Percentiles rank a stretch among this genome's conserved stretches.
These are phyloP conservation scores for Staphylotrichum tortipilum DNA, from an alignment of 495 filamentous ascomycete genomes.

Conservation along the genomic window DNA sequence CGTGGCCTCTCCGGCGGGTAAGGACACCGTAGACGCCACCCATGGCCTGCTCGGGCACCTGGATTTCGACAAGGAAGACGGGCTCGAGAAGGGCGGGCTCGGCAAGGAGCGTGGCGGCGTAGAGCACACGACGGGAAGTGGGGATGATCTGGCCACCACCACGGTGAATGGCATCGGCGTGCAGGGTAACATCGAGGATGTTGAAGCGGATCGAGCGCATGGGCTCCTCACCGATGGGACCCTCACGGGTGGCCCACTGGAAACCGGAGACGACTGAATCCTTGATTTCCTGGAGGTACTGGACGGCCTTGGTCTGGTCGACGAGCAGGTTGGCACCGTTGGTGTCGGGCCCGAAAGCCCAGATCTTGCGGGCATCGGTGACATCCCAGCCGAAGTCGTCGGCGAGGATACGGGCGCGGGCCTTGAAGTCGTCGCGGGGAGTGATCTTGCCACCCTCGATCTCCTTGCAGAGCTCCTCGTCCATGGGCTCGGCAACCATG, in stretches of 20 bases:
- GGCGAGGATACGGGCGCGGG: slow-evolving; percentile 89
- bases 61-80: slow-evolving; percentile 98
- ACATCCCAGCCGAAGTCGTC: slow-evolving; percentile 99
- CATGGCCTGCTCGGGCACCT: slow-evolving; percentile 97
- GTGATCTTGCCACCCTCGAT: slow-evolving; percentile 89
- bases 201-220: slow-evolving; percentile 97
- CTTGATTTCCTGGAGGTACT: slow-evolving; percentile 99
- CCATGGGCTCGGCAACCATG: slow-evolving; percentile 79
- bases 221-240: slow-evolving; percentile 94
- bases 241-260: slow-evolving; percentile 98
- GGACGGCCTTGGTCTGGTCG: slow-evolving; percentile 99
- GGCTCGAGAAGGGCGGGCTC: slow-evolving; percentile 88
- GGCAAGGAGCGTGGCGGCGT: slow-evolving; percentile 84
- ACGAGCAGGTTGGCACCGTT: slow-evolving; percentile 96
- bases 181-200: slow-evolving; percentile 98
- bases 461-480: slow-evolving; percentile 79
- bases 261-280: slow-evolving; percentile 99
- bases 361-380: slow-evolving; percentile 99
- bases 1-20: slow-evolving; percentile 95
- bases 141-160: slow-evolving; percentile 99
- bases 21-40: slow-evolving; percentile 99
- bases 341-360: slow-evolving; percentile 98
- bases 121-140: slow-evolving; percentile 94
- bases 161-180: slow-evolving; percentile 99
- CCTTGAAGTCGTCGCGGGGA: slow-evolving; percentile 99